These are phyloP conservation scores for Talaromyces sp. DNA, from an alignment of 2,329 filamentous ascomycete species.

Conservation along the genomic window DNA sequence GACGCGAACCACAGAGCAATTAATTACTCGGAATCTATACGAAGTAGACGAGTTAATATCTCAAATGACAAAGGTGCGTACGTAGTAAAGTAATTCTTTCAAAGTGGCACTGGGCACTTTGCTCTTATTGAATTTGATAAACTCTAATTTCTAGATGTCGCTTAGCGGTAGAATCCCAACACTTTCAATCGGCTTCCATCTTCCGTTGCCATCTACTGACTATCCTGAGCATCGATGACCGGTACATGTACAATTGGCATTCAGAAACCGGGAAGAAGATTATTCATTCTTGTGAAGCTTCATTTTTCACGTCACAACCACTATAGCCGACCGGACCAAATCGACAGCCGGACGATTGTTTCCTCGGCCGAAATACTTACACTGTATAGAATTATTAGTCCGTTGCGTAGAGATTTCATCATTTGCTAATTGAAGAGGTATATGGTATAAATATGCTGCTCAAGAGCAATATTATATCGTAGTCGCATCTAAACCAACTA, in stretches of 20 bases:
- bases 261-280: background rate
- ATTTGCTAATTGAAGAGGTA: background rate
- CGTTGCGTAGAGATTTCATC: background rate
- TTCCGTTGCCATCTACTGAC: background rate
- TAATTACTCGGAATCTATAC: background rate
- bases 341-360: background rate
- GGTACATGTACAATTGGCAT: background rate
- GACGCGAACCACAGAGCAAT: background rate
- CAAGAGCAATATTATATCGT: background rate
- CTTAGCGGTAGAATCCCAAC: background rate
- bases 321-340: background rate
- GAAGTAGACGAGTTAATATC: background rate
- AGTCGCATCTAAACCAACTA: background rate
- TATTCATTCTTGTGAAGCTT: background rate
- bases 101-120: background rate
- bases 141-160: too few species aligned
- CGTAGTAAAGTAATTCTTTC: background rate
- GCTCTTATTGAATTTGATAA: too few species aligned
- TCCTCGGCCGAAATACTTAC: background rate
- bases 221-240: background rate
- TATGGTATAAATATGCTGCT: background rate
- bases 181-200: background rate
- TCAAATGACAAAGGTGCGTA: too few species aligned
- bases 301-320: background rate
- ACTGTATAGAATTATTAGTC: background rate